Evolutionary conservation across 2,329 filamentous ascomycete genomes (phyloP), one percentile per base, ranked within the genome.

Genomic region (Lachnellula occidentalis): DNA sequence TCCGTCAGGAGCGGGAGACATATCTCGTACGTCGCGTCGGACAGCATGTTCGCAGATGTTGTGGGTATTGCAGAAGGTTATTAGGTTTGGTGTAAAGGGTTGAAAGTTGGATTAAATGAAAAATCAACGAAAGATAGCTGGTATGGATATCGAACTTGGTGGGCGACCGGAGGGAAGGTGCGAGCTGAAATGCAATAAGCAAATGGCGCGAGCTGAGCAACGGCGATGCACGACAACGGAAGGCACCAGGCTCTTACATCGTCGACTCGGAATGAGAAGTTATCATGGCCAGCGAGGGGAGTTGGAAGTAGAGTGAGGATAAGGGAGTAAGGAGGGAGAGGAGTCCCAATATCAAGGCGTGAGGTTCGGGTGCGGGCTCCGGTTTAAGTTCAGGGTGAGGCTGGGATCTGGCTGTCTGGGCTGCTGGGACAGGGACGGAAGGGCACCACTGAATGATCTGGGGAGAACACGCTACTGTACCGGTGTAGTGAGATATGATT

Each of bases 21-120:
- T 67, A 94, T 82, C 66, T 96, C 91, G 76, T 95, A 95, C 53
- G 92, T 85, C 65, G 92, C 85, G 78, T 97, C 92, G 66, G 92
- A 89, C 59, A 96, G 86, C 92, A 97, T 96, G 34, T 50, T 66
- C 31, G 24, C 54, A 36, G 17, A 45, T 53, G 50, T 39, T 43
- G 36, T 27, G 34, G 50, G 11, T 41, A 19, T 41, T 14, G 50
- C 34, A 36, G 21, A 34, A 34, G 22, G 41, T 42, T 48, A 19
- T 50, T 48, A 39, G 39, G 5, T 36, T 24, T 34, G 22, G 47
- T 34, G 24, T 46, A 49, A 53, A 42, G 14, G 51, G 37, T 49
- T 45, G 24, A 17, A 37, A 45, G 48, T 43, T 47, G 45, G 48
- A 36, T 15, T 41, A 45, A 51, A 49, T 24, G 43, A 51, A 57